phyloP scores from a whole-genome alignment of 345 rosid genomes.

The Dimocarpus longan region DNA sequence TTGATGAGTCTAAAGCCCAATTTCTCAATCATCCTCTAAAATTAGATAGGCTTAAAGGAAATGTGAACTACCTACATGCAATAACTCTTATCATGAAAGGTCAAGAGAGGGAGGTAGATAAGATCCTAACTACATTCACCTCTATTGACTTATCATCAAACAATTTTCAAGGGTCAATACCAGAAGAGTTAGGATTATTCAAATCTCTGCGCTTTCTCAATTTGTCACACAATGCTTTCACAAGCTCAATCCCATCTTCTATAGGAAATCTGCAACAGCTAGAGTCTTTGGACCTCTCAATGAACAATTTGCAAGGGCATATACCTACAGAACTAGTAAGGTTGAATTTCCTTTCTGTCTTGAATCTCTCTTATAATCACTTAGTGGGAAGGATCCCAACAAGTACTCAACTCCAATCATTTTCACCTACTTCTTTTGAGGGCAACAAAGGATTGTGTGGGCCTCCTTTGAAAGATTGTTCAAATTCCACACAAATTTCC shows the following conservation, averaged over 20 bases:
- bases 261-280: conserved; percentile 30
- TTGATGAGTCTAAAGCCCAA: neutral
- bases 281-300: conserved; percentile 40
- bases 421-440: conserved; percentile 22
- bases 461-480: neutral
- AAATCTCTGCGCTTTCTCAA: conserved; percentile 29
- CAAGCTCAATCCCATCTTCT: conserved; percentile 24
- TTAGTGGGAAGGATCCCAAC: conserved; percentile 32
- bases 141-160: conserved; percentile 37
- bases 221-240: conserved; percentile 34
- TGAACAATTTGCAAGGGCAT: conserved; percentile 25
- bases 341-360: conserved; percentile 30
- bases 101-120: conserved; percentile 30
- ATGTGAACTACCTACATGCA: conserved; percentile 30
- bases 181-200: conserved; percentile 26
- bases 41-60: neutral
- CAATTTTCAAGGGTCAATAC: conserved; percentile 35
- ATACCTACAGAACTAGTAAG: conserved; percentile 31
- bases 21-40: conserved; percentile 25
- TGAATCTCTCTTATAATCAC: conserved; percentile 41
- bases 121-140: conserved; percentile 45
- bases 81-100: conserved; percentile 48
- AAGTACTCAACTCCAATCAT: conserved; percentile 32
- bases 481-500: neutral
- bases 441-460: conserved; percentile 42